Conservation (phyloP, 176 grass and related monocot species). For the Musa beccarii region DNA sequence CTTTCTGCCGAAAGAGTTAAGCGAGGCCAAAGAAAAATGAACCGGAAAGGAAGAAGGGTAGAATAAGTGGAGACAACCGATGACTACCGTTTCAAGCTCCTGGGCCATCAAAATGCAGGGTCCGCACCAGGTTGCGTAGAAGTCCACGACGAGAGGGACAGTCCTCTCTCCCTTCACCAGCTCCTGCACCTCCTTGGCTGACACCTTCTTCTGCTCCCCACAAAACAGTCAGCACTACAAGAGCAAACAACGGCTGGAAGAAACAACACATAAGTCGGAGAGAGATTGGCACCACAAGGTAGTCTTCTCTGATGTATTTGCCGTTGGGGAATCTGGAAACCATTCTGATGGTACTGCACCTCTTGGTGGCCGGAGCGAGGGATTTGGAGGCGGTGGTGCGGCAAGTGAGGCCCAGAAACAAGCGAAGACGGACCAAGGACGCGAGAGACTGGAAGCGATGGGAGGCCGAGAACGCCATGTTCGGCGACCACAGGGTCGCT, state of each 20-base stretch:
- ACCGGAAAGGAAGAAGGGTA: not conserved
- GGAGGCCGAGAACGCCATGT: not conserved
- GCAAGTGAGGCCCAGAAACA: not conserved
- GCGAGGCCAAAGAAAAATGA: not conserved
- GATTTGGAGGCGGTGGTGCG: not conserved
- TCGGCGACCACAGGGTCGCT: not conserved
- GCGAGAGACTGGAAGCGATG: not conserved
- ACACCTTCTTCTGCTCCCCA: constrained; percentile 57
- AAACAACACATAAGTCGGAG: not conserved
- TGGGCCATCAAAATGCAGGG: constrained; percentile 89
- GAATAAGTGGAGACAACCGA: not conserved
- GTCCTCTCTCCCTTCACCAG: constrained; percentile 33
- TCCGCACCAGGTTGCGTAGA: constrained; percentile 74
- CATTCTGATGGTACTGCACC: constrained; percentile 16
- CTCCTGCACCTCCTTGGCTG: constrained; percentile 47
- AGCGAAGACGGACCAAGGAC: not conserved
- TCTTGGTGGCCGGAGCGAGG: not conserved
- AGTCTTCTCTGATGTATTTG: constrained; percentile 45
- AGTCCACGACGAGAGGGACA: constrained; percentile 57
- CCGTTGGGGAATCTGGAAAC: constrained; percentile 36
- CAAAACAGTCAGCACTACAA: not conserved
- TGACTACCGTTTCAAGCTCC: constrained; percentile 61
- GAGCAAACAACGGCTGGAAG: not conserved
- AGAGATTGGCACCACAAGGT: constrained; percentile 33
- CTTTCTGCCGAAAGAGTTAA: not conserved